Evolutionary conservation across 75 land plant genomes (phyloP).

Genomic region (Selaginella moellendorffii): DNA sequence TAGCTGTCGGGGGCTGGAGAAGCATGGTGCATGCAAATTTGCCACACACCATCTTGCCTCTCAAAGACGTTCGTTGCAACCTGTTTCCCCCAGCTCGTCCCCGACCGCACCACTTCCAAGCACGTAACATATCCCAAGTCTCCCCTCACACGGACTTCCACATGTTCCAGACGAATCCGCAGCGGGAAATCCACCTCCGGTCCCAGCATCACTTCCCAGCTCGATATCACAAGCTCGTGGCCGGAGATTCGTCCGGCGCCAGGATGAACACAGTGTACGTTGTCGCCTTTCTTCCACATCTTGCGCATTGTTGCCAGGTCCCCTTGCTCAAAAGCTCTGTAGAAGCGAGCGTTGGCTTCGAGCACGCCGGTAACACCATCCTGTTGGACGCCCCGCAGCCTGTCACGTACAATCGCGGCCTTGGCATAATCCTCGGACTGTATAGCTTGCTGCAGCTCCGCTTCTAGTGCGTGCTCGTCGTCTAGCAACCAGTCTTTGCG

Average conservation of each 20-base stretch:
- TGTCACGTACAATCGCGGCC: constrained; percentile 61
- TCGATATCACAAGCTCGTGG: constrained; percentile 51
- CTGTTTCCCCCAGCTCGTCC: constrained; percentile 75
- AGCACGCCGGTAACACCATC: constrained; percentile 41
- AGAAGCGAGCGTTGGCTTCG: constrained; percentile 50
- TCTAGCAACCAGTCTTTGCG: no score
- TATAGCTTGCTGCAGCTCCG: constrained; percentile 45
- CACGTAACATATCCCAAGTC: constrained; percentile 65
- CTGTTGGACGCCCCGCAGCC: constrained; percentile 41
- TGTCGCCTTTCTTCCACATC: constrained; percentile 51
- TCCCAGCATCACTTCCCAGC: constrained; percentile 61
- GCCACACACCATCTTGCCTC: constrained; percentile 59
- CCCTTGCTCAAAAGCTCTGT: constrained; percentile 51
- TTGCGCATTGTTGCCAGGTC: constrained; percentile 49
- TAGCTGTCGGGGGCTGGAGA: constrained; percentile 36
- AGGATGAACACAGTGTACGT: constrained; percentile 70
- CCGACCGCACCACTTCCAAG: constrained; percentile 60
- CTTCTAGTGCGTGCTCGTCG: constrained; percentile 41
- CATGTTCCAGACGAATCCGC: constrained; percentile 47
- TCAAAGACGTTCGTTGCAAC: constrained; percentile 85
- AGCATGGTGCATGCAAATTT: constrained; percentile 76
- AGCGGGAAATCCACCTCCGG: constrained; percentile 55
- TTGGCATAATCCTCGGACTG: constrained; percentile 44
- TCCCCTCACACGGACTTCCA: constrained; percentile 54
- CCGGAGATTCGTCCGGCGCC: constrained; percentile 62